phyloP scores from a whole-genome alignment of 495 filamentous ascomycete genomes.

The Astrothelium subdiscretum region DNA sequence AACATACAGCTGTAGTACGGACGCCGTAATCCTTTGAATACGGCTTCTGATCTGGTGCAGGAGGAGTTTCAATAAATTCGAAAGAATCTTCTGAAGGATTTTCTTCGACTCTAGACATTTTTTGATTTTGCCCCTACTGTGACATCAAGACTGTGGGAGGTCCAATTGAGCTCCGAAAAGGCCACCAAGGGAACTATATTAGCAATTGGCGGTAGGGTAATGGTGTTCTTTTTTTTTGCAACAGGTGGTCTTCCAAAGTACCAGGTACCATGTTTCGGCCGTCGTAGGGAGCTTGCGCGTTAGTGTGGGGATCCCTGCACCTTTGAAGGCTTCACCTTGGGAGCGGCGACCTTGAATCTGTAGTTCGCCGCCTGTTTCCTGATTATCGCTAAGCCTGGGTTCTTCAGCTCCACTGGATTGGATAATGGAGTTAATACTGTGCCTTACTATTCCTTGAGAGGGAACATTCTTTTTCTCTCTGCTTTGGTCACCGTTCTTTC shows the following conservation, averaged over 20 bases:
- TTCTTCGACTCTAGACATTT: background rate
- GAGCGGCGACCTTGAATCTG: too few relatives aligned
- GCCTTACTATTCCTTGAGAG: background rate
- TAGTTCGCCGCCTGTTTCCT: too few relatives aligned
- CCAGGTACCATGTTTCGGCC: background rate
- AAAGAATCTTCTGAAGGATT: constrained; percentile 44
- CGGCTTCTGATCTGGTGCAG: constrained; percentile 43
- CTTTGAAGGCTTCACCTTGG: too few relatives aligned
- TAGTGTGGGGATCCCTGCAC: too few relatives aligned
- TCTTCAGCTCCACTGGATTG: background rate
- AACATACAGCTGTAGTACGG: constrained; percentile 55
- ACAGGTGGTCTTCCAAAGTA: background rate
- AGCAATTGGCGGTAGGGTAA: background rate
- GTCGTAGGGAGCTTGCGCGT: too few relatives aligned
- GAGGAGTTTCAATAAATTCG: constrained; percentile 70
- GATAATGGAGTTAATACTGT: background rate
- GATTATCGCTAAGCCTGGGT: too few relatives aligned
- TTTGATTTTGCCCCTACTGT: background rate
- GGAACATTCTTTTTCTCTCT: background rate
- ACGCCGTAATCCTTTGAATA: constrained; percentile 62
- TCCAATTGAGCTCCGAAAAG: background rate
- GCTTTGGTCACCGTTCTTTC: background rate
- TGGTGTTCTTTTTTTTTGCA: constrained; percentile 1
- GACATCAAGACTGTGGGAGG: background rate
- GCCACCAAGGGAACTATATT: background rate